Percentiles rank a stretch among this genome's conserved stretches.
phyloP scores from a whole-genome alignment of 1,284 basidiomycete species.

The Leccinum subfulvum region DNA sequence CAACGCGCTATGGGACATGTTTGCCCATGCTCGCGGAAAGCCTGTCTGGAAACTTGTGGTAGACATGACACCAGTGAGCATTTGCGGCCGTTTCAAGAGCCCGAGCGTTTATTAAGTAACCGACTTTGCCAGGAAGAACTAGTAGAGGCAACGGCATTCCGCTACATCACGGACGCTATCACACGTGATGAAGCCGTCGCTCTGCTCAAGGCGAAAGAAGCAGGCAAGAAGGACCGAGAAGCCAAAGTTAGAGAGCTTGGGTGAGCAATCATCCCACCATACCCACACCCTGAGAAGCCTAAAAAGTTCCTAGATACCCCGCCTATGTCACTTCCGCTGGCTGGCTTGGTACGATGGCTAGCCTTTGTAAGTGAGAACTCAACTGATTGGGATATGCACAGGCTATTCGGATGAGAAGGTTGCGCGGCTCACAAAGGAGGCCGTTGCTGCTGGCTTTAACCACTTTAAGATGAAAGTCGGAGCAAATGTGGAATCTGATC shows the following conservation, averaged over 20 bases:
- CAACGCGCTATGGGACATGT: constrained; percentile 85
- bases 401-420: constrained; percentile 90
- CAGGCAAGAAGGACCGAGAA: constrained; percentile 78
- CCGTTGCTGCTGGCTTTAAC: constrained; percentile 85
- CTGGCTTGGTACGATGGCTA: constrained; percentile 63
- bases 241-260: constrained; percentile 66
- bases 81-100: not conserved
- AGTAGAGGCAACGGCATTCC: constrained; percentile 80
- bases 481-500: constrained; percentile 76
- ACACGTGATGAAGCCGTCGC: constrained; percentile 86
- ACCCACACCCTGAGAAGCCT: not conserved
- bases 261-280: constrained; percentile 30
- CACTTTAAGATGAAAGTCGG: constrained; percentile 99
- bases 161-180: constrained; percentile 93
- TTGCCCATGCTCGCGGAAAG: constrained; percentile 71
- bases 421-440: constrained; percentile 80
- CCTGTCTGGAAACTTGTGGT: constrained; percentile 85
- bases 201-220: constrained; percentile 77
- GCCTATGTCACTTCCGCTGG: constrained; percentile 95
- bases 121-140: constrained; percentile 68
- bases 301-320: constrained; percentile 64
- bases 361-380: not conserved
- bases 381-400: constrained; percentile 11
- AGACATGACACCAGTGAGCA: constrained; percentile 74
- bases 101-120: not conserved